Evolutionary conservation across 2,329 filamentous ascomycete species (phyloP).

Genomic region (Alternaria solani): DNA sequence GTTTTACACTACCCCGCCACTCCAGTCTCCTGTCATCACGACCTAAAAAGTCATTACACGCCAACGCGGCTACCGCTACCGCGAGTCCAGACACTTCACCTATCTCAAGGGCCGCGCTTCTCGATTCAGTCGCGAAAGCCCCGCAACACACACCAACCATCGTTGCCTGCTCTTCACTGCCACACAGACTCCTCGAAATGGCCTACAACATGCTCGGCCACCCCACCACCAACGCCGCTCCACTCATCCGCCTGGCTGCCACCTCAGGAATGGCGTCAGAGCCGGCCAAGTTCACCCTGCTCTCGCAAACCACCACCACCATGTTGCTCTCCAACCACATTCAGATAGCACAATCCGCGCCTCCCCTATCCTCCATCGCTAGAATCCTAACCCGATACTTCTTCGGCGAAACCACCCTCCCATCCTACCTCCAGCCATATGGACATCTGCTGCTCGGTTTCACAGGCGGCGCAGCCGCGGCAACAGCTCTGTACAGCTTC

Average conservation of each 20-base stretch:
- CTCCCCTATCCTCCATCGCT: neutral
- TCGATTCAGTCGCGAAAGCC: neutral
- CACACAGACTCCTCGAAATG: neutral
- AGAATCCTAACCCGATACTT: neutral
- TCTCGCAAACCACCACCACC: neutral
- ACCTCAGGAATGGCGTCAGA: neutral
- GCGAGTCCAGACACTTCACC: neutral
- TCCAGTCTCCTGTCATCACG: neutral
- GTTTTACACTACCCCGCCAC: neutral
- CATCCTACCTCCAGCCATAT: neutral
- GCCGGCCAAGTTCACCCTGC: neutral
- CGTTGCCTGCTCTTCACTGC: neutral
- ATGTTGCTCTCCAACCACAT: neutral
- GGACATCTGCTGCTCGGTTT: neutral
- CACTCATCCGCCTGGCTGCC: neutral
- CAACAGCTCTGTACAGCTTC: neutral
- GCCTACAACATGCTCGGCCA: neutral
- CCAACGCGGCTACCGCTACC: neutral
- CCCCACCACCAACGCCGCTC: neutral
- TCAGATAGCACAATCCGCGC: neutral
- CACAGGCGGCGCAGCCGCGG: neutral
- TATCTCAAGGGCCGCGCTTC: neutral
- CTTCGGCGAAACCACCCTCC: neutral
- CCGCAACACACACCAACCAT: neutral
- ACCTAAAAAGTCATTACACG: neutral